Percentiles rank a stretch among this genome's conserved stretches.
Conservation (phyloP, 2,329 filamentous ascomycete genomes). For the Aspergillus pseudoglaucus region DNA sequence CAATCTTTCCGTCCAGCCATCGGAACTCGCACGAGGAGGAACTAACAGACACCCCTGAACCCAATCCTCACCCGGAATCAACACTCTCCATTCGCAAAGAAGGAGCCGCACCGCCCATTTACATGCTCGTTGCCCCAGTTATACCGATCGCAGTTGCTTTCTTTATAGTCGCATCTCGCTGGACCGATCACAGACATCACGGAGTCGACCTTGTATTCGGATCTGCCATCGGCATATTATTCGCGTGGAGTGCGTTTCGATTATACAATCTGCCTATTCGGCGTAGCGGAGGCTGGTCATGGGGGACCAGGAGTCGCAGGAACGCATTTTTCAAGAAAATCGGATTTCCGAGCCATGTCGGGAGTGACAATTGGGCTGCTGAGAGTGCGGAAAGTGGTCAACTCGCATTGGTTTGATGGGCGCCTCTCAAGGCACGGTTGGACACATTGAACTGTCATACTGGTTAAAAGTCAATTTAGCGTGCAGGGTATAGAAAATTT, state of each 20-base stretch:
- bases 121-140: conserved; percentile 64
- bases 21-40: conserved; percentile 13
- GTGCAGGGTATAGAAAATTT: neutral
- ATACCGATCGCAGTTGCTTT: conserved; percentile 68
- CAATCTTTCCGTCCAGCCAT: conserved; percentile 21
- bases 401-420: conserved; percentile 7
- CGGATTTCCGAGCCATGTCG: conserved; percentile 26
- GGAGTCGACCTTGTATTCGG: conserved; percentile 89
- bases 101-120: conserved; percentile 75
- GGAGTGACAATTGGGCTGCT: conserved; percentile 23
- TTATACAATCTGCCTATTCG: conserved; percentile 79
- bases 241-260: conserved; percentile 68
- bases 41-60: conserved; percentile 5
- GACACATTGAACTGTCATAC: too few relatives aligned
- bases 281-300: conserved; percentile 80
- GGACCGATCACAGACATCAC: conserved; percentile 82
- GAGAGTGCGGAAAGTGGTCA: conserved; percentile 14
- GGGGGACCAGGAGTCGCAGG: conserved; percentile 67
- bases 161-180: conserved; percentile 79
- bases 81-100: conserved; percentile 55
- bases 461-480: neutral
- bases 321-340: conserved; percentile 56
- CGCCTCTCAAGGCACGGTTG: too few relatives aligned
- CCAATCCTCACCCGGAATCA: neutral
- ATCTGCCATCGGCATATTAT: conserved; percentile 66